Conservation (phyloP, 352 stramenopile genomes). For the Globisporangium acanthophoron region DNA sequence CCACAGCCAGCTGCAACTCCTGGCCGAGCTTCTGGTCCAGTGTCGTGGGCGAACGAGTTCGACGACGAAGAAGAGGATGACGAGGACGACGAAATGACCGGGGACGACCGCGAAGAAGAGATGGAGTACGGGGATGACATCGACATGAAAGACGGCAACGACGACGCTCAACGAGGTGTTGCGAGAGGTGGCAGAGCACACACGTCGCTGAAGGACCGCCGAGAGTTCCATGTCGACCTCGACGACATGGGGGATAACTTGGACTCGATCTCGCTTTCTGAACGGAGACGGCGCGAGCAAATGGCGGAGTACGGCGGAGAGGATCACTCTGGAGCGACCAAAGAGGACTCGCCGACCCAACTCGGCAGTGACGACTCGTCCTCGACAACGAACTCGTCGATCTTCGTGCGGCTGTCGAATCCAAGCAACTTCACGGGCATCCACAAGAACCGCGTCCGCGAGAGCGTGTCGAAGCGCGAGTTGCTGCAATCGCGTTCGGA, state of each 20-base stretch:
- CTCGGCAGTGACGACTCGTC: constrained; percentile 64
- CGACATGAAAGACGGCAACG: constrained; percentile 45
- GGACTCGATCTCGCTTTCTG: constrained; percentile 33
- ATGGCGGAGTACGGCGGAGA: constrained; percentile 21
- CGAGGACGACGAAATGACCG: constrained; percentile 54
- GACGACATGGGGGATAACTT: constrained; percentile 36
- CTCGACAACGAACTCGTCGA: constrained; percentile 30
- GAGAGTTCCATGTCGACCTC: constrained; percentile 55
- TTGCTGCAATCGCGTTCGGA: constrained; percentile 70
- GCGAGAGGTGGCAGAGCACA: constrained; percentile 7
- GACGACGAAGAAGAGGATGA: constrained; percentile 64
- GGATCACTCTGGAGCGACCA: constrained; percentile 12
- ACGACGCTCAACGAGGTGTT: constrained; percentile 7
- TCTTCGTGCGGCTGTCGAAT: constrained; percentile 84
- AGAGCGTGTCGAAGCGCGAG: constrained; percentile 79
- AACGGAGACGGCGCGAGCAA: constrained; percentile 28
- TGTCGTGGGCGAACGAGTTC: constrained; percentile 72
- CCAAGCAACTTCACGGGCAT: constrained; percentile 87
- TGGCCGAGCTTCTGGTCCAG: constrained; percentile 18
- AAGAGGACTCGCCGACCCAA: constrained; percentile 37
- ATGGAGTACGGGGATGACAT: constrained; percentile 37
- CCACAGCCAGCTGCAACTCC: constrained; percentile 5
- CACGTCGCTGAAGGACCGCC: constrained; percentile 17
- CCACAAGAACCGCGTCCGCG: constrained; percentile 79
- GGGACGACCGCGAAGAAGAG: constrained; percentile 34